A percentile compares a stretch with the other conserved stretches of the same genome.
Evolutionary conservation across 345 rosid species (phyloP).

Genomic region (Gossypium raimondii): DNA sequence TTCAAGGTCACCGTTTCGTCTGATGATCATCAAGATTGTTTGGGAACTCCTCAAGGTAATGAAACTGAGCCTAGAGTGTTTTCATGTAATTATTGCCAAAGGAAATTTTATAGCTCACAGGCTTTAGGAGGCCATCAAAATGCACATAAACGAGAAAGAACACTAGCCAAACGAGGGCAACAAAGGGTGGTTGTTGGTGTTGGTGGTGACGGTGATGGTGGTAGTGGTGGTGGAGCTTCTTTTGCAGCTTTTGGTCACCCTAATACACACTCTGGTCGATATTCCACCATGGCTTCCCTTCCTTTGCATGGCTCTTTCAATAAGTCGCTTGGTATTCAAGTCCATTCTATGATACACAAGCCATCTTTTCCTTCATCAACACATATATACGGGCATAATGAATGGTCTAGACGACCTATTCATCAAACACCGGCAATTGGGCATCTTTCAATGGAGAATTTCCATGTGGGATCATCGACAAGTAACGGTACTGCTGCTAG

Average conservation of each 20-base stretch:
- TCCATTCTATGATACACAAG: slow-evolving; percentile 67
- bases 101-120: slow-evolving; percentile 92
- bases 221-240: slow-evolving; percentile 15
- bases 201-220: too few relatives aligned
- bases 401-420: slow-evolving; percentile 39
- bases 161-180: slow-evolving; percentile 75
- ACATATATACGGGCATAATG: slow-evolving; percentile 32
- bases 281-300: slow-evolving; percentile 65
- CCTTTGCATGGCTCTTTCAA: slow-evolving; percentile 65
- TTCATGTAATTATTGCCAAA: slow-evolving; percentile 84
- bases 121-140: slow-evolving; percentile 97
- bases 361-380: slow-evolving; percentile 26
- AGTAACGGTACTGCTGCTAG: slow-evolving; percentile 26
- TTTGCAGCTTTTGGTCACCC: slow-evolving; percentile 34
- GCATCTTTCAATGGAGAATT: slow-evolving; percentile 28
- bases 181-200: slow-evolving; percentile 28
- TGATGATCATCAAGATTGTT: slow-evolving; percentile 7
- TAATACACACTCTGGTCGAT: slow-evolving; percentile 20
- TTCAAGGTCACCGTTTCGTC: slow-evolving; percentile 26
- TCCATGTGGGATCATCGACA: slow-evolving; percentile 25
- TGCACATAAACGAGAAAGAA: slow-evolving; percentile 90
- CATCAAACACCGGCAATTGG: slow-evolving; percentile 48
- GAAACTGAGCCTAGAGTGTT: slow-evolving; percentile 60
- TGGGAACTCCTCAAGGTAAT: slow-evolving; percentile 24
- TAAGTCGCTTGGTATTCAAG: slow-evolving; percentile 63